phyloP scores from a whole-genome alignment of 2,329 filamentous ascomycete genomes.

The Ophiostoma himal-ulmi region DNA sequence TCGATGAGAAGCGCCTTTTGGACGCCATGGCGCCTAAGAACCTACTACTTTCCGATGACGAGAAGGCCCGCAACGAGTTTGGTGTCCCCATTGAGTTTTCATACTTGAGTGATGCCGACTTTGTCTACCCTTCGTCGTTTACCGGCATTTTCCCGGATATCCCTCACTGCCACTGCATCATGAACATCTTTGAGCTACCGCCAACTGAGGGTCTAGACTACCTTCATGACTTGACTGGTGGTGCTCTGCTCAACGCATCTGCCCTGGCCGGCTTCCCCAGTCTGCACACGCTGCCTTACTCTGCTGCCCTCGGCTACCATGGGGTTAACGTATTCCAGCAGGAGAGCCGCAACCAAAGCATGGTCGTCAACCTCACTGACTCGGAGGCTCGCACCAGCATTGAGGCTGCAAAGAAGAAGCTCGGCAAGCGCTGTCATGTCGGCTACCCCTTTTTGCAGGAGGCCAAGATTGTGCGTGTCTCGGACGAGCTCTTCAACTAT shows the following conservation, averaged over 20 bases:
- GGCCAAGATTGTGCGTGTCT: slow-evolving; percentile 80
- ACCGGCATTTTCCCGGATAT: slow-evolving; percentile 88
- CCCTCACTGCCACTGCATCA: slow-evolving; percentile 77
- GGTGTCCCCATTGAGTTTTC: slow-evolving; percentile 91
- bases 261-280: slow-evolving; percentile 94
- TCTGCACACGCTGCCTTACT: slow-evolving; percentile 77
- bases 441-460: slow-evolving; percentile 95
- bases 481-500: slow-evolving; percentile 91
- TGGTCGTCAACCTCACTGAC: slow-evolving; percentile 78
- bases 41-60: slow-evolving; percentile 65
- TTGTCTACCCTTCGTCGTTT: slow-evolving; percentile 79
- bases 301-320: slow-evolving; percentile 75
- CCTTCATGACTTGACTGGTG: slow-evolving; percentile 74
- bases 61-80: slow-evolving; percentile 81
- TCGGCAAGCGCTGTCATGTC: slow-evolving; percentile 82
- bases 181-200: slow-evolving; percentile 94
- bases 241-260: slow-evolving; percentile 71
- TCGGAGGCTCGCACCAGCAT: slow-evolving; percentile 65
- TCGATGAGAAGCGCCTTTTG: slow-evolving; percentile 82
- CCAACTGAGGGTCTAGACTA: slow-evolving; percentile 85
- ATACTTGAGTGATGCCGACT: slow-evolving; percentile 71
- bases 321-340: slow-evolving; percentile 93
- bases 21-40: slow-evolving; percentile 83
- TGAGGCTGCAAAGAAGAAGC: slow-evolving; percentile 67
- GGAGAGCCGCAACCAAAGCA: slow-evolving; percentile 93